Base-by-base conservation (phyloP, 306 rosid species). In the Begonia loranthoides region DNA sequence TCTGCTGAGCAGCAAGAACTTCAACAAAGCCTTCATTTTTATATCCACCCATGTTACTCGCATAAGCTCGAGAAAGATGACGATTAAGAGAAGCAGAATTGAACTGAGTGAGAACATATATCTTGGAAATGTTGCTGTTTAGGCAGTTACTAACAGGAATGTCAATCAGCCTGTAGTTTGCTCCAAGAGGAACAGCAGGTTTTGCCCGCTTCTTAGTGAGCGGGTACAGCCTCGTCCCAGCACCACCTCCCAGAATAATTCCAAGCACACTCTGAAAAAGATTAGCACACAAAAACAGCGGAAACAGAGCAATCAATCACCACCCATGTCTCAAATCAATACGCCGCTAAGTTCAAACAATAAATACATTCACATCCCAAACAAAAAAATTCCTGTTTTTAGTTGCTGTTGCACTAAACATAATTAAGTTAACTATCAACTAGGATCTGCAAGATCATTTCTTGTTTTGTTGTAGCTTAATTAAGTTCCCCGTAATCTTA, bases 1-100 rank as follows among this genome's bases (percentile, higher is more conserved):
- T 90, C 76, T 90, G 99, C 75, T 90, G 99, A 12, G 99, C 99
- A 9, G 99, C 99, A 3, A 90, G 99, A 64, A 90, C 99, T 60
- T 90, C 99, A 17, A 90, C 99, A 52, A 90, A 90, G 9, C 99
- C 99, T 61, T 90, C 99, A 43, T 82, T 90, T 47, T 90, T 90
- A 70, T 90, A 82, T 40, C 99, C 99, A 4, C 94, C 95, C 86
- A 90, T 74, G 73, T 86, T 90, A 64, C 92, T 90, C 10, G 99
- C 99, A 51, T 90, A 90, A 11, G 99, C 94, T 2, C 99, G 87
- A 1, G 99, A 90, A 54, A 90, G 80, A 40, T 90, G 99, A 7
- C 99, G 99, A 53, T 90, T 90, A n/a, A 90, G 77, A 12, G 99
- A 90, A 0, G 99, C 99, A 0, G 99, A 90, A 57, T 90, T 90